These are phyloP conservation scores for Candida succiphila DNA, from an alignment of 805 yeast genomes.

Conservation along the genomic window DNA sequence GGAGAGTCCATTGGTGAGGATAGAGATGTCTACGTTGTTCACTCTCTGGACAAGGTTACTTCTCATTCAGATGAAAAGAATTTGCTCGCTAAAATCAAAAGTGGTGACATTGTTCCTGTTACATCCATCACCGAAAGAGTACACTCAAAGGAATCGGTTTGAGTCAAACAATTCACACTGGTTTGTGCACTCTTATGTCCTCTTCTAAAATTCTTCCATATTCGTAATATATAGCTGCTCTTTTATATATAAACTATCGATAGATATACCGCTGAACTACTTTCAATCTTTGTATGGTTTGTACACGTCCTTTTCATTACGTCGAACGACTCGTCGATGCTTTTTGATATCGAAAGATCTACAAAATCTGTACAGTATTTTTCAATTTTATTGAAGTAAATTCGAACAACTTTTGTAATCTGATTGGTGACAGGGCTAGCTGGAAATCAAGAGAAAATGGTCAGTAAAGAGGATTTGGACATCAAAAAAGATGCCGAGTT, in stretches of 20 bases:
- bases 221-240: no score
- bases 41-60: slow-evolving; percentile 6
- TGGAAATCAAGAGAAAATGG: no score
- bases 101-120: slow-evolving; percentile 12
- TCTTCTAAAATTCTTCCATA: not conserved
- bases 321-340: no score
- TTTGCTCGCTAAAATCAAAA: slow-evolving; percentile 8
- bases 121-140: slow-evolving; percentile 7
- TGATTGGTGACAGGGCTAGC: no score
- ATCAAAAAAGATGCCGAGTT: slow-evolving; percentile 8
- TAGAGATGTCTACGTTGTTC: slow-evolving; percentile 11
- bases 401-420: no score
- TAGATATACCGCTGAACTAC: no score
- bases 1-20: slow-evolving; percentile 12
- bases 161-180: not conserved
- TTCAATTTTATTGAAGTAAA: no score
- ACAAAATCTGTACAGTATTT: no score
- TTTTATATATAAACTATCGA: no score
- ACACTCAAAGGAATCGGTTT: not conserved
- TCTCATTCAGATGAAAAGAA: slow-evolving; percentile 9
- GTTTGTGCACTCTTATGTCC: not conserved
- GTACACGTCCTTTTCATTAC: no score
- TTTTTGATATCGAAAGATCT: no score
- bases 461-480: not conserved
- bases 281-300: no score